Evolutionary conservation across 192 early-diverging fungal species (phyloP).

Genomic region (Lobosporangium transversale): DNA sequence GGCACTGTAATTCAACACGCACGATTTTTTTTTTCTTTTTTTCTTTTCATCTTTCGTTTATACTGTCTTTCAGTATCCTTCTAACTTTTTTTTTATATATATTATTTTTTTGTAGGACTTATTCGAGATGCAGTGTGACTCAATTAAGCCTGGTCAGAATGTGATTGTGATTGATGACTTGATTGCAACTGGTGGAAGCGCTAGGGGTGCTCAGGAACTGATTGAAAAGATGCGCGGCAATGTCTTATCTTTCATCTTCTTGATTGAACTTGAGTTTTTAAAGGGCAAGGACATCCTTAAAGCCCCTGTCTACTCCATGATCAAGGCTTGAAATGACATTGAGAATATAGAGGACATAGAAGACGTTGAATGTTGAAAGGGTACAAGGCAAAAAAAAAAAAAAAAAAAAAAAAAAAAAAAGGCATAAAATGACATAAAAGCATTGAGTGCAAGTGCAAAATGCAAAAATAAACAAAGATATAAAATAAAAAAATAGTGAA

Average conservation of each 20-base stretch:
- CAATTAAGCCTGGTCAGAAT: conserved; percentile 81
- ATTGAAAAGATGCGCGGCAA: conserved; percentile 77
- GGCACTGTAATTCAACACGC: conserved; percentile 66
- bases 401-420: neutral
- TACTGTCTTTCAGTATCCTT: neutral
- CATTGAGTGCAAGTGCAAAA: no score
- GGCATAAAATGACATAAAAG: neutral
- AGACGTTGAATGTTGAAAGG: no score
- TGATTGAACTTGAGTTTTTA: conserved; percentile 89
- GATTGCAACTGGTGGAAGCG: conserved; percentile 93
- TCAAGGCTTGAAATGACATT: conserved; percentile 72
- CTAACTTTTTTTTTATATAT: no score
- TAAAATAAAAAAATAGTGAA: no score
- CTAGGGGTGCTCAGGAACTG: conserved; percentile 85
- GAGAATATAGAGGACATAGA: no score
- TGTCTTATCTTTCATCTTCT: conserved; percentile 88
- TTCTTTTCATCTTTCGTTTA: conserved; percentile 5
- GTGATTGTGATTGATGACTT: conserved; percentile 97
- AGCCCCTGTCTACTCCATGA: conserved; percentile 88
- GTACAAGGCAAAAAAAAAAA: neutral
- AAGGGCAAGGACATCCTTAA: conserved; percentile 82
- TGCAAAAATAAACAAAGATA: no score
- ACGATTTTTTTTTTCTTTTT: neutral
- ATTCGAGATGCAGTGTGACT: conserved; percentile 91
- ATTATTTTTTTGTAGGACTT: conserved; percentile 72